Conservation (phyloP, 768 basidiomycete species). For the Leccinum barrowsii region DNA sequence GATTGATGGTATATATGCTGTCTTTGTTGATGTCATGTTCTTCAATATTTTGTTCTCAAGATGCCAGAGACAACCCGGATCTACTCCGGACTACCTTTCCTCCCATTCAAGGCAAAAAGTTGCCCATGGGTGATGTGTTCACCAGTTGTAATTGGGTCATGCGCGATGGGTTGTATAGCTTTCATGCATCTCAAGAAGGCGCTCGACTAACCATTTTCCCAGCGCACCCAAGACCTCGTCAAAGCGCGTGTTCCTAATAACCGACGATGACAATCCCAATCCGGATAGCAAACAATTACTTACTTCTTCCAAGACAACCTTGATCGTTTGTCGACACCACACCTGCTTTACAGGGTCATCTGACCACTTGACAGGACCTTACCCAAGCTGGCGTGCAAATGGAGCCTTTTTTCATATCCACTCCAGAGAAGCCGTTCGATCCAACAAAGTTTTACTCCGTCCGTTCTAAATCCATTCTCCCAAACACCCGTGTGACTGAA, state of each 20-base stretch:
- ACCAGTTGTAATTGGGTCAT: slow-evolving; percentile 88
- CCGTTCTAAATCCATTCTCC: slow-evolving; percentile 19
- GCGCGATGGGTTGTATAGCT: slow-evolving; percentile 65
- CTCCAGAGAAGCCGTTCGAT: slow-evolving; percentile 64
- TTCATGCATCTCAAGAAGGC: slow-evolving; percentile 14
- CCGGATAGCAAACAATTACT: slow-evolving; percentile 54
- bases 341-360: background rate
- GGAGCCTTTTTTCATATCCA: slow-evolving; percentile 88
- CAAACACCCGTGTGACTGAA: slow-evolving; percentile 6
- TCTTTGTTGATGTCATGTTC: background rate
- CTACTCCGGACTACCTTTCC: slow-evolving; percentile 60
- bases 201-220: background rate
- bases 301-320: slow-evolving; percentile 68
- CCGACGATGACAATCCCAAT: slow-evolving; percentile 58
- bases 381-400: slow-evolving; percentile 73
- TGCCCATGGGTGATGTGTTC: slow-evolving; percentile 87
- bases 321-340: slow-evolving; percentile 45
- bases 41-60: slow-evolving; percentile 35
- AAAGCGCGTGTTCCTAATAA: slow-evolving; percentile 92
- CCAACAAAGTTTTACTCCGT: slow-evolving; percentile 78
- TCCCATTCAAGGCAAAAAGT: slow-evolving; percentile 52
- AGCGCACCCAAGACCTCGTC: slow-evolving; percentile 85
- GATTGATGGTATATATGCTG: slow-evolving; percentile 58
- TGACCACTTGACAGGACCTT: slow-evolving; percentile 56
- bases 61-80: slow-evolving; percentile 59